Evolutionary conservation across 441 rosid species (phyloP), one percentile per base, ranked within the genome.

Genomic region (Populus hybrid): DNA sequence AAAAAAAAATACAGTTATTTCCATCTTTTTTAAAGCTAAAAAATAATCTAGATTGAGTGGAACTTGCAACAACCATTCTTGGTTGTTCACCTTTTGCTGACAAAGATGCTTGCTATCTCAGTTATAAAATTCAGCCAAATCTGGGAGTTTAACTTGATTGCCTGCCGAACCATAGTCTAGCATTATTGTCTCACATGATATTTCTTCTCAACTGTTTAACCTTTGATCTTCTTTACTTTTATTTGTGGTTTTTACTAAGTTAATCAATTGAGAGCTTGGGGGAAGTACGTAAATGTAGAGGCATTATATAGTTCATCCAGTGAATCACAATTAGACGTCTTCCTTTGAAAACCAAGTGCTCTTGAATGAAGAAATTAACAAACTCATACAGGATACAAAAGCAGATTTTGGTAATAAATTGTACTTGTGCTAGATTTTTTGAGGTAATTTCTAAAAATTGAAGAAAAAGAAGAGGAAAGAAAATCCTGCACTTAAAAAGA

Each of bases 391-490:
- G 34, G 34, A 30, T 30, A 75, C 70, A 76, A 67, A 77, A 21
- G 26, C 61, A 70, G 71, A 73, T 74, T 36, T 75, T 65, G 72
- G 18, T 35, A 69, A 84, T 78, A 76, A 74, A 40, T 71, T 73
- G 63, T 59, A 12, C 81, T 68, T 73, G 16, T 23, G 71, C 75
- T 67, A 53, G 75, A 2, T 24, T 30, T 9, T 65, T 35, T 24
- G 35, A 67, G 65, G 59, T 74, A 73, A 76, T 61, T 69, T 69
- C 73, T 69, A 71, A 72, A 77, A 57, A 65, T 42, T 53, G 63
- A 32, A 23, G 67, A 65, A 57, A 78, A 67, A 78, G 38, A 59
- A n/a, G 0, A 14, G 67, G 57, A 71, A 30, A 66, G 9, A 65
- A n/a, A 14, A 32, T 42, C 34, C 21, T 7, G 42, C 63, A 71